Base-by-base conservation (phyloP, 371 early-diverging fungal species). In the Mortierella sp. region DNA sequence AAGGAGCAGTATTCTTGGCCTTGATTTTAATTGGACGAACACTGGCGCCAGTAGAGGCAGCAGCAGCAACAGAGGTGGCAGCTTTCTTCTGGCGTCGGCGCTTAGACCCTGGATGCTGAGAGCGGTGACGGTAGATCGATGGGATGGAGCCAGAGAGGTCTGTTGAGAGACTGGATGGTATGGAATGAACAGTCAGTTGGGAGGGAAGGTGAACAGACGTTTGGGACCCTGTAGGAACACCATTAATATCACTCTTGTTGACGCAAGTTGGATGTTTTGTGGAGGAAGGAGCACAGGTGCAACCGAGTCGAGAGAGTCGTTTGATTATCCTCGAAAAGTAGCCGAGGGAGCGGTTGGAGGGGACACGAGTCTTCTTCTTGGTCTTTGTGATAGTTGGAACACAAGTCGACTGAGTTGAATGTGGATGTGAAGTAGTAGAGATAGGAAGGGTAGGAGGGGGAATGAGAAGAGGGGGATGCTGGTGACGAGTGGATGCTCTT, bases 261-360 rank as follows among this genome's bases (percentile, higher is more conserved):
- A 21, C 8, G 35, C 16, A 4, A 14, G 51, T 18, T 38, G 54
- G n/a, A 7, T 70, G 70, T 49, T 68, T 41, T 46, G 68, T 65
- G 48, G 60, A 65, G 29, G 70, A 58, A 32, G 49, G 75, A 46
- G 72, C 54, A 58, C 71, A 68, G 10, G 56, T 58, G 63, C 75
- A 78, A 41, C 35, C 43, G 16, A 83, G 46, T 24, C 72, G 60
- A 43, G 72, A 78, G 24, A 83, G 74, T n/a, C 74, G 76, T 10
- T 38, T 60, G 35, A 82, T 38, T 55, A 82, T 5, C 35, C 68
- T 63, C 29, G 77, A 56, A 49, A 81, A 65, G 65, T 70, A 81
- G 46, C 51, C 68, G 8, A 75, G 48, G 5, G 82, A 68, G 44
- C 54, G 55, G 46, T 65, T 35, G 11, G 76, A 71, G 1, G 32